phyloP scores from a whole-genome alignment of 257 asterid genomes.

The Solanum sejunctum region DNA sequence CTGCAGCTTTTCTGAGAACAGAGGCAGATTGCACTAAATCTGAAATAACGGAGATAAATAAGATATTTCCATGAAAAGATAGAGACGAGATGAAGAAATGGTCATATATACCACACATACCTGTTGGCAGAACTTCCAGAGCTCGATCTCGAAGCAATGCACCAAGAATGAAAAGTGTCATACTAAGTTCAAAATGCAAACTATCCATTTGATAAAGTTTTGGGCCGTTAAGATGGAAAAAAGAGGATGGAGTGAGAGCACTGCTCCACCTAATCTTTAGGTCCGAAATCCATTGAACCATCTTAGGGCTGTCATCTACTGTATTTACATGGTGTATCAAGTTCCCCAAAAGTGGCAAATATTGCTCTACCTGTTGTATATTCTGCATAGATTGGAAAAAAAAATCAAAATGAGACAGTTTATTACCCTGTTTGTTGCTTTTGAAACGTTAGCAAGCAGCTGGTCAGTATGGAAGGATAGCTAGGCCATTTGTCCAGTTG shows the following conservation, averaged over 20 bases:
- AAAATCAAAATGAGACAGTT: neutral
- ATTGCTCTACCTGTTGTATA: conserved; percentile 51
- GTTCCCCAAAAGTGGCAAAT: conserved; percentile 51
- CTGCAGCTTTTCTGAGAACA: conserved; percentile 62
- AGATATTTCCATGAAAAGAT: neutral
- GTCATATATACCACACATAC: conserved; percentile 3
- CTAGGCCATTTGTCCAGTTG: neutral
- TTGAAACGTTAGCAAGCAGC: neutral
- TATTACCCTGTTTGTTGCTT: neutral
- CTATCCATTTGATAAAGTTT: conserved; percentile 30
- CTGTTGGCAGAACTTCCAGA: conserved; percentile 37
- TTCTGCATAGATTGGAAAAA: conserved; percentile 20
- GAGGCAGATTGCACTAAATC: conserved; percentile 56
- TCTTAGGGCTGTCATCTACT: neutral
- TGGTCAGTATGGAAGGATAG: neutral
- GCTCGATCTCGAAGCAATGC: conserved; percentile 42
- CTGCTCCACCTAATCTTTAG: conserved; percentile 58
- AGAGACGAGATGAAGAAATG: neutral
- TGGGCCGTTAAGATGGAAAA: conserved; percentile 19
- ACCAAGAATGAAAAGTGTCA: conserved; percentile 43
- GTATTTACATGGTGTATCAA: conserved; percentile 20
- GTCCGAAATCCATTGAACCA: conserved; percentile 20
- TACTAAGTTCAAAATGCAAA: conserved; percentile 40
- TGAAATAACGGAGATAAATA: conserved; percentile 8
- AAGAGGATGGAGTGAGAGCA: conserved; percentile 21